phyloP scores from a whole-genome alignment of 495 filamentous ascomycete genomes.

The Trichoderma erinaceum region DNA sequence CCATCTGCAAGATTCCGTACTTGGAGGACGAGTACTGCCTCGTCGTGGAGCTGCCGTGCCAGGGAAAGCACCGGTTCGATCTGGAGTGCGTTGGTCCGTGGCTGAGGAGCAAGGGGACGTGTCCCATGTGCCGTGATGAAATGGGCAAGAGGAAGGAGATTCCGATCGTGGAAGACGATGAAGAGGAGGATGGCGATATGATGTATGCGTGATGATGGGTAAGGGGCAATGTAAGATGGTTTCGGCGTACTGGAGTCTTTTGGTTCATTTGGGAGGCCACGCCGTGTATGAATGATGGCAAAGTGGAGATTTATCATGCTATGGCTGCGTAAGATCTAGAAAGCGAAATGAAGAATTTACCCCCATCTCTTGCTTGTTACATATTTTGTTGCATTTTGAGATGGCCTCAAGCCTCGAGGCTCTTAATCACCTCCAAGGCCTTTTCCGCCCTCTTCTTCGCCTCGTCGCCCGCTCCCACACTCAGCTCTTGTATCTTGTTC shows the following conservation, averaged over 20 bases:
- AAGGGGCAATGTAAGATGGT: background rate
- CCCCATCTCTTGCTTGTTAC: background rate
- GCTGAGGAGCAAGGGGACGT: conserved; percentile 81
- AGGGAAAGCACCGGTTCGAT: conserved; percentile 77
- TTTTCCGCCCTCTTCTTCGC: conserved; percentile 7
- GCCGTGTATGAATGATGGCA: too few species aligned
- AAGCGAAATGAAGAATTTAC: background rate
- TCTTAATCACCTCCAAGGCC: background rate
- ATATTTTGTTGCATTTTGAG: background rate
- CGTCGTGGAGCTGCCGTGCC: conserved; percentile 82
- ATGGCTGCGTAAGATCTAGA: background rate
- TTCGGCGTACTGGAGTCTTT: background rate
- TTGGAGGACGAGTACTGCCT: conserved; percentile 74
- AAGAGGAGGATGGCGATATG: conserved; percentile 63
- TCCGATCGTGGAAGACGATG: conserved; percentile 46
- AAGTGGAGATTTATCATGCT: too few species aligned
- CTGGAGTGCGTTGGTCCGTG: conserved; percentile 92
- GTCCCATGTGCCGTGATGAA: conserved; percentile 78
- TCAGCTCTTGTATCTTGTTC: conserved; percentile 2
- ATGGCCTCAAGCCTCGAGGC: background rate
- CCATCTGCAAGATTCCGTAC: conserved; percentile 80
- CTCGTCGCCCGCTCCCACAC: background rate
- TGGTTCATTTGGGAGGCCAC: background rate
- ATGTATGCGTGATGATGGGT: conserved; percentile 59
- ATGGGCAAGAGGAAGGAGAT: conserved; percentile 60